Evolutionary conservation across 139 green algal genomes (phyloP), one percentile per base, ranked within the genome.

Genomic region (Volvox africanus): DNA sequence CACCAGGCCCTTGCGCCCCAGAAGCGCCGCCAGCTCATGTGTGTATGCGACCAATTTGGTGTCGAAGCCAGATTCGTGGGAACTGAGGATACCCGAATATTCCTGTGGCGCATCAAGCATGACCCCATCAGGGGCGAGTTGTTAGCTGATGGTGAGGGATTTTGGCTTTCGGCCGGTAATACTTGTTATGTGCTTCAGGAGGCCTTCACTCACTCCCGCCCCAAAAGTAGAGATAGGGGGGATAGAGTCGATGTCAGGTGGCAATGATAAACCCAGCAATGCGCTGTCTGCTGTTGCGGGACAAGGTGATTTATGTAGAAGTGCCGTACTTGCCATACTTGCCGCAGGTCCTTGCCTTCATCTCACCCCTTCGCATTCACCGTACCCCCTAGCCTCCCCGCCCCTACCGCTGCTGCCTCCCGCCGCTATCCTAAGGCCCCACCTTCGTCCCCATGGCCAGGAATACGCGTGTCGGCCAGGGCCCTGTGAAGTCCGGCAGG

Each of bases 401-500:
- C 65, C 30, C 30, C 75, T 32, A 55, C 35, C 77, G 18, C 5
- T 26, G 21, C 65, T 68, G 11, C 14, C 32, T 13, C 61, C 33
- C 33, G 19, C 12, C 0, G 9, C 44, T 9, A 9, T 11, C 65
- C 65, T 2, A 30, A 12, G 2, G 9, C 44, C 83, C 0, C 80
- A 93, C 92, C 50, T 77, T 26, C 12, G 61, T 82, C 18, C 92
- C 92, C 92, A 94, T 94, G 50, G 76, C 92, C 55, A 94, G 65
- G 77, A 81, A 95, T 28, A 93, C 86, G 44, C 92, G 82, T 67
- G 91, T 55, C 32, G 93, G 93, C 93, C 92, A 94, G 62, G 86
- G 61, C 18, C 91, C 93, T 1, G 20, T 0, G 71, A 88, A 91
- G 35, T 69, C 75, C 6, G 67, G 77, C 62, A 92, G 44, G 35